A percentile compares a stretch with the other conserved stretches of the same genome.
These are phyloP conservation scores for Leishmania mexicana DNA, from an alignment of 208 protist species.

Conservation along the genomic window DNA sequence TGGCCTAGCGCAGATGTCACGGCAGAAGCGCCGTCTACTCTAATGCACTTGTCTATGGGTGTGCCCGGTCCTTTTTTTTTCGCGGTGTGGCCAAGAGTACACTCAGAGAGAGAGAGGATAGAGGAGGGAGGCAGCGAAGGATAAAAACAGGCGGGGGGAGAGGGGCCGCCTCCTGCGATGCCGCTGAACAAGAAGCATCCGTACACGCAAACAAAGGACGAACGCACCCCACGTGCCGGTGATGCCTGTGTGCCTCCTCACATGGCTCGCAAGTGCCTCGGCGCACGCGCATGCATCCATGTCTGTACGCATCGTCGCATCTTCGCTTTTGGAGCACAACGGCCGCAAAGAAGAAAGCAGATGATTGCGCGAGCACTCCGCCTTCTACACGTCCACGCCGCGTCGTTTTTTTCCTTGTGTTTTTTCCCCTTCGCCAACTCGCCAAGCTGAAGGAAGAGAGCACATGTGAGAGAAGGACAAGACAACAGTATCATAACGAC, in stretches of 20 bases:
- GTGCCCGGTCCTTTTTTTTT: neutral
- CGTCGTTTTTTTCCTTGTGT: neutral
- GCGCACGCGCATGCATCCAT: neutral
- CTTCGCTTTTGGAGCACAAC: neutral
- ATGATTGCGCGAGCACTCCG: neutral
- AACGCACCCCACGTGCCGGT: neutral
- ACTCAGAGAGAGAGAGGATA: neutral
- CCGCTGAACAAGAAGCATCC: neutral
- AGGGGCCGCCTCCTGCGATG: neutral
- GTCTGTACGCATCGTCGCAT: neutral
- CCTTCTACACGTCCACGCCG: too few species aligned
- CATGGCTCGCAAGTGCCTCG: too few species aligned
- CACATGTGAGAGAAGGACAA: neutral
- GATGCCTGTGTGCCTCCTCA: neutral
- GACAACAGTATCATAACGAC: neutral
- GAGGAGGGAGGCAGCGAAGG: neutral
- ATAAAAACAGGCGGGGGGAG: neutral
- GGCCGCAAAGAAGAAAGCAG: neutral
- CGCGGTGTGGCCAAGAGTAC: neutral
- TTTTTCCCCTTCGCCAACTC: neutral
- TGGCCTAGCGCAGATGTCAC: neutral
- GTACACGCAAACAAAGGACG: neutral
- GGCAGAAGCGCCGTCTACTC: neutral
- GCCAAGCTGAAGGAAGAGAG: neutral
- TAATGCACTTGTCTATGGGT: neutral